phyloP scores from a whole-genome alignment of 2,329 filamentous ascomycete species.

The Trichocomaceae sp. region DNA sequence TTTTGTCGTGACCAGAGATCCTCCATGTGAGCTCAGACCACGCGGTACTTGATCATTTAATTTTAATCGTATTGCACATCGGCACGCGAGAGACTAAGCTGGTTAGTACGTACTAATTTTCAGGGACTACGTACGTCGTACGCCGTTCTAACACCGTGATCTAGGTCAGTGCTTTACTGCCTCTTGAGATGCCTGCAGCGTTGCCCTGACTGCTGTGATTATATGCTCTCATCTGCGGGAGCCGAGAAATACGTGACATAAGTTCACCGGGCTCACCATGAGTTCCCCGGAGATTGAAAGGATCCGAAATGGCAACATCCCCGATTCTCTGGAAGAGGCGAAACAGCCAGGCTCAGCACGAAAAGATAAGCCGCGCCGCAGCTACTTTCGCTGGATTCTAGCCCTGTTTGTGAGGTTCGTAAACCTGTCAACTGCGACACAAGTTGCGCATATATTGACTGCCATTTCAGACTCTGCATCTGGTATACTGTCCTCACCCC shows the following conservation, averaged over 20 bases:
- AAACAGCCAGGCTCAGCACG: constrained; percentile 11
- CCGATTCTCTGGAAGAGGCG: constrained; percentile 17
- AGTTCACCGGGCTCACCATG: constrained; percentile 18
- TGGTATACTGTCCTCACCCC: constrained; percentile 83
- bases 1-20: too few relatives aligned
- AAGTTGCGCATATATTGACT: neutral
- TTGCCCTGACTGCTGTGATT: neutral
- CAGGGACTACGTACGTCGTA: too few relatives aligned
- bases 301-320: constrained; percentile 12
- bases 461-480: constrained; percentile 56
- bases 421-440: neutral
- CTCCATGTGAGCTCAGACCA: neutral
- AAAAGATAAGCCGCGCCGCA: constrained; percentile 17
- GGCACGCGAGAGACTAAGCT: constrained; percentile 4
- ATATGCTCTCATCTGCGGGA: neutral
- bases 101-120: neutral
- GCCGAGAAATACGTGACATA: neutral
- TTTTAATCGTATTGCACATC: too few relatives aligned
- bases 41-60: too few relatives aligned
- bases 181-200: neutral
- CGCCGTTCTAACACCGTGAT: too few relatives aligned
- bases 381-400: constrained; percentile 28
- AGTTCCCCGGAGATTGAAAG: constrained; percentile 24
- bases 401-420: constrained; percentile 32
- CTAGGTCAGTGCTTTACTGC: neutral